Base-by-base conservation (phyloP, 106 monocot genomes). In the Phalaenopsis equestris region DNA sequence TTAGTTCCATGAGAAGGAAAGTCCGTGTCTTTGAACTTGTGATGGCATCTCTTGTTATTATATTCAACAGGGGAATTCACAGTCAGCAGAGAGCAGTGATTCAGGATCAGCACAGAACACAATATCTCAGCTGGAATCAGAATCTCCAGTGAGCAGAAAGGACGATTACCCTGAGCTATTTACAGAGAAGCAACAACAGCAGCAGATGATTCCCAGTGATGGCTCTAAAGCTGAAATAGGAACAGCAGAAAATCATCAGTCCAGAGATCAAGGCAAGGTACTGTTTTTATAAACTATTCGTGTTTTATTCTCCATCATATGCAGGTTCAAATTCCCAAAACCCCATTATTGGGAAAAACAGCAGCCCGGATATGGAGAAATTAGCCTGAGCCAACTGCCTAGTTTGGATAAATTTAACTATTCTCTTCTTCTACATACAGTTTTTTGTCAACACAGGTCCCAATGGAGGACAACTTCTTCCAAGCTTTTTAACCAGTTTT, bases 31-130 rank as follows among this genome's bases (percentile, higher is more conserved):
- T 15, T 74, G 43, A 74, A 39, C 39, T 76, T 46, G 23, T 48
- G 16, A 46, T 21, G 38, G 72, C 15, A 38, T 10, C 4, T 56
- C 14, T 56, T 77, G 37, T 74, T 4, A 49, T 55, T 46, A 55
- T 41, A 42, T 75, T 55, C 8, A 11, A 67, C 70, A 90, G 90
- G 83, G 86, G 47, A 87, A 81, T 83, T 86, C 84, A 80, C 77
- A 86, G 77, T 81, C 84, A 78, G 85, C 80, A 86, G 95, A 83
- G 80, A 93, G 93, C 87, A 89, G 88, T 77, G 93, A 93, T 79
- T 95, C 95, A 37, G 90, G 87, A 61, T 92, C 92, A 67, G 95
- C 83, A 15, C 93, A 93, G 46, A 87, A 93, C 77, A 86, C 90
- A 56, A 84, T 85, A 68, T 85, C 80, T 24, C 92, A 86, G 79